Conservation (phyloP, 805 yeast species). For the Gaillardinia entomophila region DNA sequence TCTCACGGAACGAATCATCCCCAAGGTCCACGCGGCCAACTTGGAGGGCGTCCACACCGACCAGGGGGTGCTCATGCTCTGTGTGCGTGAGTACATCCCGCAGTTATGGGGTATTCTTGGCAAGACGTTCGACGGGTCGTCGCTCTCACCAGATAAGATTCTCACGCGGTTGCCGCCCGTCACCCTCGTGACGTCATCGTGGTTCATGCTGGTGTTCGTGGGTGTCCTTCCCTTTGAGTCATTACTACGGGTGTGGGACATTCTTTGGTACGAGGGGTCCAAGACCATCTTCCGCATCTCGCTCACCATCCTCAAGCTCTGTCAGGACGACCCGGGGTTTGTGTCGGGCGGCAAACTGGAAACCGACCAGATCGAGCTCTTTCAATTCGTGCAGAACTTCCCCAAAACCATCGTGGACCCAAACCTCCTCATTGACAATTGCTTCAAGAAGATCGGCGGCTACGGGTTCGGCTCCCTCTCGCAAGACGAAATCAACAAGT, state of each 20-base stretch:
- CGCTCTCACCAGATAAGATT: constrained; percentile 43
- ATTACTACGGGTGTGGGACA: constrained; percentile 89
- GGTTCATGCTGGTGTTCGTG: constrained; percentile 98
- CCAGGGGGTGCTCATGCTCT: constrained; percentile 89
- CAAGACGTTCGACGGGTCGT: constrained; percentile 32
- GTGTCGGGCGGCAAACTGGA: constrained; percentile 20
- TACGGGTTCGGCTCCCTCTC: constrained; percentile 63
- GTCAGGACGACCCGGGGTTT: constrained; percentile 60
- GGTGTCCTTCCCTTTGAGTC: constrained; percentile 88
- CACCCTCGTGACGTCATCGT: constrained; percentile 88
- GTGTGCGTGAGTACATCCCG: constrained; percentile 80
- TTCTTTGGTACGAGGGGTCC: constrained; percentile 87
- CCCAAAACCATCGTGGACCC: constrained; percentile 74
- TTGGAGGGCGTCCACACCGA: constrained; percentile 93
- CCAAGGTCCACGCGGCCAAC: constrained; percentile 86
- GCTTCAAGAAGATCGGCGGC: constrained; percentile 68
- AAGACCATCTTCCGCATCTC: constrained; percentile 80
- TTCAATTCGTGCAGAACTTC: constrained; percentile 77
- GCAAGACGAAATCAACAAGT: constrained; percentile 74
- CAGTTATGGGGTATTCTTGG: constrained; percentile 61
- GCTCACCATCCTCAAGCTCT: constrained; percentile 67
- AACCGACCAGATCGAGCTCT: constrained; percentile 46
- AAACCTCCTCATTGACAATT: constrained; percentile 59
- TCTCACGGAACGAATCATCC: constrained; percentile 76
- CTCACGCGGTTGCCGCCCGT: constrained; percentile 80